These are phyloP conservation scores for Nothophytophthora sp. DNA, from an alignment of 352 stramenopile species.

Conservation along the genomic window DNA sequence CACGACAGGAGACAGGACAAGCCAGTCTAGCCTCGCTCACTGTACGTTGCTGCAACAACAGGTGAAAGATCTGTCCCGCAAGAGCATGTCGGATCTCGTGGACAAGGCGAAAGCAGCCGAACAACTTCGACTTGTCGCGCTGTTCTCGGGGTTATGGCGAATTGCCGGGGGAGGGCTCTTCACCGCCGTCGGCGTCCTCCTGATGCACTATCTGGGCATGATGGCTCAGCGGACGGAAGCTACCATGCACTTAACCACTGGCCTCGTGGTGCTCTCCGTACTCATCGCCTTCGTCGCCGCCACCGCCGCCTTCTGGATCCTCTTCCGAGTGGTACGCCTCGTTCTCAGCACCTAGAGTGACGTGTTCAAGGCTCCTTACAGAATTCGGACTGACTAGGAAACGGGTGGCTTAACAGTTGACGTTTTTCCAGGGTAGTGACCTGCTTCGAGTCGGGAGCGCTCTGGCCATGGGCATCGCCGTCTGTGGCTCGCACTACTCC, in stretches of 20 bases:
- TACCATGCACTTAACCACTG: conserved; percentile 24
- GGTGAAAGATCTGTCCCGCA: too few relatives aligned
- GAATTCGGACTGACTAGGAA: too few relatives aligned
- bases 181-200: conserved; percentile 37
- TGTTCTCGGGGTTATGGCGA: conserved; percentile 44
- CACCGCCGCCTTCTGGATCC: conserved; percentile 51
- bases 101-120: conserved; percentile 22
- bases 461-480: too few relatives aligned
- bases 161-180: conserved; percentile 39
- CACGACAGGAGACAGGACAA: too few relatives aligned
- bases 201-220: conserved; percentile 63
- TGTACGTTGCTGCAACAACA: too few relatives aligned
- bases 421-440: too few relatives aligned
- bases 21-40: too few relatives aligned
- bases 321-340: conserved; percentile 37
- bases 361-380: too few relatives aligned
- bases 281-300: conserved; percentile 40
- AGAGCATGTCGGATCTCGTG: conserved; percentile 20
- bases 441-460: too few relatives aligned
- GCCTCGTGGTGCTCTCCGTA: conserved; percentile 34
- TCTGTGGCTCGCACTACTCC: too few relatives aligned
- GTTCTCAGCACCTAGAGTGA: too few relatives aligned
- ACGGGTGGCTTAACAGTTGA: too few relatives aligned
- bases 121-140: conserved; percentile 39
- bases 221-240: conserved; percentile 35